phyloP scores from a whole-genome alignment of 2,329 filamentous ascomycete genomes.

The Fusarium stilboides region DNA sequence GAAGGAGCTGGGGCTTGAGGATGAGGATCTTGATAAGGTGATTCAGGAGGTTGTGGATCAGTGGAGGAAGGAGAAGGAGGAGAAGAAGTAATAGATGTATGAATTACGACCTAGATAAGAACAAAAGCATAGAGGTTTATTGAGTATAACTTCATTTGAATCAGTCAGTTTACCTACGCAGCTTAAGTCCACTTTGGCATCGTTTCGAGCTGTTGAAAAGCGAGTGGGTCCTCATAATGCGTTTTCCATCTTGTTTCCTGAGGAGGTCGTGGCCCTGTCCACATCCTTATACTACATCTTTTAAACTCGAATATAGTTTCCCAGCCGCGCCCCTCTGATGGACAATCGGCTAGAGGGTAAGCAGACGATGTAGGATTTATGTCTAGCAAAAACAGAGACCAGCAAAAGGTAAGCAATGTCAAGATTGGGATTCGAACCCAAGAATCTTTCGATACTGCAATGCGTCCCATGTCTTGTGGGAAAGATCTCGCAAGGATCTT shows the following conservation, averaged over 20 bases:
- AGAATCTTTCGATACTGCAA: not conserved
- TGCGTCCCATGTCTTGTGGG: not conserved
- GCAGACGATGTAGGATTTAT: too few relatives aligned
- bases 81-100: slow-evolving; percentile 21
- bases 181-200: too few relatives aligned
- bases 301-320: too few relatives aligned
- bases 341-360: too few relatives aligned
- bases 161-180: too few relatives aligned
- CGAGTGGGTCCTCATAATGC: too few relatives aligned
- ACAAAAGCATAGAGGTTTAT: slow-evolving; percentile 1
- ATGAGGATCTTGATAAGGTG: slow-evolving; percentile 63
- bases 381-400: not conserved
- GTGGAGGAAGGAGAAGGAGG: slow-evolving; percentile 35
- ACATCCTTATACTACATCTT: too few relatives aligned
- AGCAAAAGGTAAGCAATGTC: not conserved
- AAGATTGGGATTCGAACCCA: not conserved
- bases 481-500: not conserved
- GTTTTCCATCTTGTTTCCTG: too few relatives aligned
- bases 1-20: slow-evolving; percentile 61
- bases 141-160: not conserved
- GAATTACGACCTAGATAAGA: not conserved
- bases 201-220: too few relatives aligned
- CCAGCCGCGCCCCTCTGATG: too few relatives aligned
- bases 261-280: too few relatives aligned
- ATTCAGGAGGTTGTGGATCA: slow-evolving; percentile 54